A percentile compares a stretch with the other conserved stretches of the same genome.
These are phyloP conservation scores for Pyrus pyrifolia DNA, from an alignment of 306 rosid genomes.

Conservation along the genomic window DNA sequence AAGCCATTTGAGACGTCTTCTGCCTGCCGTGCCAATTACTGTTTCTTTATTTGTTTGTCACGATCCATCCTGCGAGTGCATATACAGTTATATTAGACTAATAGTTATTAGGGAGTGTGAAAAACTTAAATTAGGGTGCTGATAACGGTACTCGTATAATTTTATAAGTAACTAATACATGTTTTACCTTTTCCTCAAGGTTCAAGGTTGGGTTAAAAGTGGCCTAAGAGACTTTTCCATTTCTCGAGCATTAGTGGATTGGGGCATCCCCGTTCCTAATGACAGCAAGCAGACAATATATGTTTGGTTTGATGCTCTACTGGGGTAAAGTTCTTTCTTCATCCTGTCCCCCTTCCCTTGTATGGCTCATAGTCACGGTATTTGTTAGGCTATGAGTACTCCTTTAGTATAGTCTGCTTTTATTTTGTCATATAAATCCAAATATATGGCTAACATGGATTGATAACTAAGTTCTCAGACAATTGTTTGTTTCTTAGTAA, in stretches of 20 bases:
- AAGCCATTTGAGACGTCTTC: not conserved
- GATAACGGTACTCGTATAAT: not conserved
- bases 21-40: not conserved
- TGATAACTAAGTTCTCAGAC: not conserved
- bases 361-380: not conserved
- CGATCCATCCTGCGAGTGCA: not conserved
- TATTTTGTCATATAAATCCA: too few relatives aligned
- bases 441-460: conserved; percentile 13
- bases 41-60: not conserved
- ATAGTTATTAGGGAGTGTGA: not conserved
- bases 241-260: conserved; percentile 92
- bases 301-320: conserved; percentile 97
- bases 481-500: not conserved
- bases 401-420: not conserved
- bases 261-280: conserved; percentile 95
- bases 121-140: not conserved
- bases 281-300: conserved; percentile 83
- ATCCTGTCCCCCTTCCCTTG: not conserved
- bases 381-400: not conserved
- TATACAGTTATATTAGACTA: not conserved
- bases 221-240: conserved; percentile 91
- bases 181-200: conserved; percentile 43
- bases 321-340: conserved; percentile 54
- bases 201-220: conserved; percentile 87
- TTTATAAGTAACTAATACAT: conserved; percentile 14